Evolutionary conservation across 441 rosid species (phyloP).

Genomic region (Viola pubescens): DNA sequence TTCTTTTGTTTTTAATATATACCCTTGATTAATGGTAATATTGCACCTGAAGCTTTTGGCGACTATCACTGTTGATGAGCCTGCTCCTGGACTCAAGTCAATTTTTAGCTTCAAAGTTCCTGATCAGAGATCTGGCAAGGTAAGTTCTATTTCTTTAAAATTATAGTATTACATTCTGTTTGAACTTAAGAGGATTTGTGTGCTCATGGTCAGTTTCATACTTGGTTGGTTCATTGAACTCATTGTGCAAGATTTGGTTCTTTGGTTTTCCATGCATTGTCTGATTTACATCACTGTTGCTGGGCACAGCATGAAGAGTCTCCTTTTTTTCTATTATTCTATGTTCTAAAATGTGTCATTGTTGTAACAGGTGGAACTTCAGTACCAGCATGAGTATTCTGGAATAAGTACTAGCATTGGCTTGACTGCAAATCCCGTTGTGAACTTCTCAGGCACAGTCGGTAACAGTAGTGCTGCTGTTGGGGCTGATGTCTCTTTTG

Average conservation of each 20-base stretch:
- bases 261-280: background rate
- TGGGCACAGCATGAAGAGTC: background rate
- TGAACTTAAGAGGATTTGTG: too few relatives aligned
- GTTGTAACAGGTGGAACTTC: conserved; percentile 65
- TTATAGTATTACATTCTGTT: background rate
- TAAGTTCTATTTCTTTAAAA: conserved; percentile 14
- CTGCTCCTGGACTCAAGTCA: conserved; percentile 82
- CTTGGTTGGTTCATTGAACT: too few relatives aligned
- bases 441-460: conserved; percentile 82
- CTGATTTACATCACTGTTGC: background rate
- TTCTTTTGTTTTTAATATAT: background rate
- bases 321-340: background rate
- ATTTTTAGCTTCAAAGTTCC: conserved; percentile 73
- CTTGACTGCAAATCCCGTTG: conserved; percentile 67
- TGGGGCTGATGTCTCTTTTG: conserved; percentile 81
- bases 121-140: conserved; percentile 97
- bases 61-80: conserved; percentile 74
- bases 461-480: conserved; percentile 51
- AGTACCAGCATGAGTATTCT: conserved; percentile 81
- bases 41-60: conserved; percentile 49
- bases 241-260: too few relatives aligned
- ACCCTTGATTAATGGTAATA: background rate
- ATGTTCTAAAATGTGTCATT: conserved; percentile 12
- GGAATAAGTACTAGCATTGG: conserved; percentile 84
- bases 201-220: too few relatives aligned